Base-by-base conservation (phyloP, 768 basidiomycete species). In the Hericium erinaceus region DNA sequence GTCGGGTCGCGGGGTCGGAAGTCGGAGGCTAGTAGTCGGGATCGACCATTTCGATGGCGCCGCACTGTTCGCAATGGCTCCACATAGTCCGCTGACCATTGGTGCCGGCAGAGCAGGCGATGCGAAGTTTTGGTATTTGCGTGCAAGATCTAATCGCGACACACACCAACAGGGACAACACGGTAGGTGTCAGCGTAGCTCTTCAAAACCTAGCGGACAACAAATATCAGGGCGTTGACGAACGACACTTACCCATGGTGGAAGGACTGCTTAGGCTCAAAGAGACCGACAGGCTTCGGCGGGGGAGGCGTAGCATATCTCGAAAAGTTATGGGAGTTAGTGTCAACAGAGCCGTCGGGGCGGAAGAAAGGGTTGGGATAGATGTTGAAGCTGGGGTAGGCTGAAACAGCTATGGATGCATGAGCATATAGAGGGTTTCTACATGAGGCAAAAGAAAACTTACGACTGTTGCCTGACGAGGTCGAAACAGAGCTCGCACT, bases 11-110 rank as follows among this genome's bases (percentile, higher is more conserved):
- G 28, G 28, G 28, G 28, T 33, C 28, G 28, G 8, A 33, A 33
- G 8, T 33, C 28, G 28, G 28, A 33, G 8, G 5, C 28, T 33
- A 48, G 64, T 73, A 85, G 70, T 87, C 84, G 71, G 77, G 78
- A 67, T 90, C 85, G 72, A 92, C 85, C 84, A 90, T 90, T 61
- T 88, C 88, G 70, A 92, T 90, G 58, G 89, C 85, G 70, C 89
- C 89, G 69, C 89, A 92, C 74, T 89, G 79, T 77, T 90, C 89
- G 70, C 89, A 92, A 68, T 87, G 85, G 65, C 83, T 85, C 89
- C 89, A 92, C 87, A 92, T 90, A 16, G 87, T 84, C 57, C 85
- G 77, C 68, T 80, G 81, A 60, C 89, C 89, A 61, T 82, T 81
- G 59, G 77, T 71, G 55, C 85, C 81, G 18, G 87, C 70, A 38